Evolutionary conservation across 192 early-diverging fungal species (phyloP).

Genomic region (Backusella mclennaniae): DNA sequence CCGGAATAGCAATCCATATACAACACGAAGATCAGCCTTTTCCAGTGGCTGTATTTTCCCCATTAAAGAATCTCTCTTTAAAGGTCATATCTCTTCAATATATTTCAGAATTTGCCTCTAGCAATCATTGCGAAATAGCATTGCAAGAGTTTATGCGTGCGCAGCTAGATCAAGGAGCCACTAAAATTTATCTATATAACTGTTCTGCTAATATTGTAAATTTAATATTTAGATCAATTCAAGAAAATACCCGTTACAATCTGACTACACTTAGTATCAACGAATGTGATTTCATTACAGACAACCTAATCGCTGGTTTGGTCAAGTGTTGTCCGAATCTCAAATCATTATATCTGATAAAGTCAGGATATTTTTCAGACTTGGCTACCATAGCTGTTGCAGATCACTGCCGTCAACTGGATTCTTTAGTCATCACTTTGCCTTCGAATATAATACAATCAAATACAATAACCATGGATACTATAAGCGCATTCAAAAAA

Average conservation of each 20-base stretch:
- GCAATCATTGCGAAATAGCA: background rate
- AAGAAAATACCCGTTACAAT: background rate
- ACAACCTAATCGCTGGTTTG: background rate
- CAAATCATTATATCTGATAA: background rate
- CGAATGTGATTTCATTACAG: slow-evolving; percentile 1
- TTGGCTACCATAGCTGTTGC: background rate
- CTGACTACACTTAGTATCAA: background rate
- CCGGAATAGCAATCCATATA: background rate
- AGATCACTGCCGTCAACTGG: background rate
- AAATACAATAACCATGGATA: slow-evolving; percentile 2
- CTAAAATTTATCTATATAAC: background rate
- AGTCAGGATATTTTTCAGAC: slow-evolving; percentile 9
- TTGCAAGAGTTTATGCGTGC: background rate
- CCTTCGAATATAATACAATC: slow-evolving; percentile 4
- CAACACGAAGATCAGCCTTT: background rate
- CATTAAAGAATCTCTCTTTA: background rate
- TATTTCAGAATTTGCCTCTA: background rate
- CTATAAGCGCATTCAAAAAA: background rate
- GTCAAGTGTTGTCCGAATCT: background rate
- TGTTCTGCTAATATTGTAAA: background rate
- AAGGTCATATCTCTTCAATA: background rate
- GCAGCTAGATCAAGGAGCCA: background rate
- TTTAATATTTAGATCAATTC: background rate
- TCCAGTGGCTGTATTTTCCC: background rate
- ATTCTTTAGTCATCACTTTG: background rate